A percentile compares a stretch with the other conserved stretches of the same genome.
Evolutionary conservation across 129 eudicot genomes (phyloP).

Genomic region (Saposhnikovia divaricata): DNA sequence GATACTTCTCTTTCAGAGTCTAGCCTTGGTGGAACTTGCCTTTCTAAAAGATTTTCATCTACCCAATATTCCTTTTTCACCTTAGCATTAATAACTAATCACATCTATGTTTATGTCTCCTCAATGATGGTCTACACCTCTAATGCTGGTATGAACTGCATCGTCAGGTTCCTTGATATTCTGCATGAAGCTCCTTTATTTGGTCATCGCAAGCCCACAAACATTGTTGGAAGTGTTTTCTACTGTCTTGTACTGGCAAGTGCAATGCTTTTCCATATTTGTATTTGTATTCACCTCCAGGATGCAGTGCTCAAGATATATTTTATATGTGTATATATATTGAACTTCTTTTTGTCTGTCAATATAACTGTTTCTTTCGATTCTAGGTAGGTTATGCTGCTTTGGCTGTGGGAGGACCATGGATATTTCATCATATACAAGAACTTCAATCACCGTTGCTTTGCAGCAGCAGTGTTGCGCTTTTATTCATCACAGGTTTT

Average conservation of each 20-base stretch:
- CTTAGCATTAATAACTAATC: neutral
- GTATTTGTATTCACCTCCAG: neutral
- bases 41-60: neutral
- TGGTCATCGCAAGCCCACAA: constrained; percentile 78
- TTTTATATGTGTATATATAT: neutral
- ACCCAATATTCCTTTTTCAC: neutral
- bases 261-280: constrained; percentile 18
- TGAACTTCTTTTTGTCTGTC: neutral
- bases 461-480: constrained; percentile 63
- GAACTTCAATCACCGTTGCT: constrained; percentile 52
- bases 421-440: constrained; percentile 50
- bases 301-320: neutral
- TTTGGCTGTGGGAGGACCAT: constrained; percentile 77
- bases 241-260: constrained; percentile 89
- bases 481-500: constrained; percentile 70
- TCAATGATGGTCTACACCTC: neutral
- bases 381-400: constrained; percentile 91
- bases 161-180: constrained; percentile 77
- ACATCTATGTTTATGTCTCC: neutral
- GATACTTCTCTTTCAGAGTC: neutral
- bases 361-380: constrained; percentile 18
- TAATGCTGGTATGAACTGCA: constrained; percentile 12
- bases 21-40: neutral
- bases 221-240: constrained; percentile 69
- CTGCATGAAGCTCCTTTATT: constrained; percentile 82